A percentile compares a stretch with the other conserved stretches of the same genome.
Conservation (phyloP, 371 early-diverging fungal genomes). For the Mortierella sp. region DNA sequence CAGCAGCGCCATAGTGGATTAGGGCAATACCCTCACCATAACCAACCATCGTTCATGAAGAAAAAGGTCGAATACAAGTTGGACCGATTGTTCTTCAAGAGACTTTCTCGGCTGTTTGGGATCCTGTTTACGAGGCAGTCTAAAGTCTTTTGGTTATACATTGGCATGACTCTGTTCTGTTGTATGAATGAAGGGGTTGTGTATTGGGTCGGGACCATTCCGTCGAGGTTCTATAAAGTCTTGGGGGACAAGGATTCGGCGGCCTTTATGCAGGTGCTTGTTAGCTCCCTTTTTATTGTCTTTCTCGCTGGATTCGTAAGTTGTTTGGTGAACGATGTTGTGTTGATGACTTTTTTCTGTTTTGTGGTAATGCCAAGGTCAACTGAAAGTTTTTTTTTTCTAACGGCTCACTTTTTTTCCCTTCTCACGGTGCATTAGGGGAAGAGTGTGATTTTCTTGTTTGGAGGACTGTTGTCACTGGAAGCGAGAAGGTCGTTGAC, state of each 20-base stretch:
- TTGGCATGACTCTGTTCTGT: conserved; percentile 61
- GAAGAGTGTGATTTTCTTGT: conserved; percentile 68
- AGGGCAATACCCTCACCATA: not conserved
- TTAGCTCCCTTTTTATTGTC: conserved; percentile 68
- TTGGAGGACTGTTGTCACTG: conserved; percentile 71
- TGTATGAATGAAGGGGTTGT: conserved; percentile 70
- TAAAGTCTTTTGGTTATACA: conserved; percentile 63
- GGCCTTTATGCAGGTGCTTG: conserved; percentile 69
- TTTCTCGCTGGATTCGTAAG: conserved; percentile 70
- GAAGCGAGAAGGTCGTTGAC: conserved; percentile 71
- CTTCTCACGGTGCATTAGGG: conserved; percentile 45
- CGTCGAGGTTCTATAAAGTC: conserved; percentile 80
- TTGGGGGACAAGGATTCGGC: conserved; percentile 71
- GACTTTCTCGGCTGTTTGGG: conserved; percentile 60
- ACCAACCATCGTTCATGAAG: not conserved
- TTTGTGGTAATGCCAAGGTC: not conserved
- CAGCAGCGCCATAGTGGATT: not conserved
- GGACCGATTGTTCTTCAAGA: conserved; percentile 64
- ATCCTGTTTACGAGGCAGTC: conserved; percentile 61
- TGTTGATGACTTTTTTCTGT: not conserved
- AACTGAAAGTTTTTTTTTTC: not conserved
- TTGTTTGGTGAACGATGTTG: not conserved
- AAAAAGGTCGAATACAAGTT: conserved; percentile 59
- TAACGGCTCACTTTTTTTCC: not conserved
- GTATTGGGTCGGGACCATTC: conserved; percentile 80